Evolutionary conservation across 2,329 filamentous ascomycete species (phyloP), one percentile per base, ranked within the genome.

Genomic region (Pezicula rhizophila): DNA sequence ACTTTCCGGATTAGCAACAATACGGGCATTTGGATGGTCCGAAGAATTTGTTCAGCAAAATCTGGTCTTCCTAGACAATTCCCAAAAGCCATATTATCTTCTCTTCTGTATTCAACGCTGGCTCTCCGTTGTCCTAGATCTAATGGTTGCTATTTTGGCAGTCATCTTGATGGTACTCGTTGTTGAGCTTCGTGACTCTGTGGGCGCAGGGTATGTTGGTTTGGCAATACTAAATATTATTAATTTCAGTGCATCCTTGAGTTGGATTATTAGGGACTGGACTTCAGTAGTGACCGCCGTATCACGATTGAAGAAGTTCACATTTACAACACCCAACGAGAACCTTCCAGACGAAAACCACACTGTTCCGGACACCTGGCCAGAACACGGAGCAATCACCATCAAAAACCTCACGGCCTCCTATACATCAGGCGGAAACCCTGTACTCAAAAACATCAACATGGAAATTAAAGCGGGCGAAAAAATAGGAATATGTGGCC

Each of bases 51-150:
- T 38, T 40, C 47, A 52, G 8, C 42, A 51, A 51, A 79, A 77
- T 48, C 61, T 73, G 14, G 52, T 56, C 4, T 66, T 78, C 0
- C 64, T 84, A 1, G 76, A 83, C 51, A 63, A 63, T 5, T 79
- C 78, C 0, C 80, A 83, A 54, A 66, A 69, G 25, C 78, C 79
- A 0, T 78, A 76, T 48, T 84, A 84, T 55, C 68, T 81, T 0
- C 67, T 82, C 6, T 76, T 72, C 50, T 73, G 74, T 42, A 72
- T 80, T 2, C 80, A 84, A 58, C 70, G 76, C 20, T 83, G 79
- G 79, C 68, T 83, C 1, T 67, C 61, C 0, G 66, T 82, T 0
- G 69, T 72, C 0, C 47, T 61, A 0, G 57, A 59, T 35, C 48
- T 61, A n/a, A 37, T 60, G 8, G 55, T 57, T 7, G 49, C 37